phyloP scores from a whole-genome alignment of 352 stramenopile species.

The Achlya hypogyna region DNA sequence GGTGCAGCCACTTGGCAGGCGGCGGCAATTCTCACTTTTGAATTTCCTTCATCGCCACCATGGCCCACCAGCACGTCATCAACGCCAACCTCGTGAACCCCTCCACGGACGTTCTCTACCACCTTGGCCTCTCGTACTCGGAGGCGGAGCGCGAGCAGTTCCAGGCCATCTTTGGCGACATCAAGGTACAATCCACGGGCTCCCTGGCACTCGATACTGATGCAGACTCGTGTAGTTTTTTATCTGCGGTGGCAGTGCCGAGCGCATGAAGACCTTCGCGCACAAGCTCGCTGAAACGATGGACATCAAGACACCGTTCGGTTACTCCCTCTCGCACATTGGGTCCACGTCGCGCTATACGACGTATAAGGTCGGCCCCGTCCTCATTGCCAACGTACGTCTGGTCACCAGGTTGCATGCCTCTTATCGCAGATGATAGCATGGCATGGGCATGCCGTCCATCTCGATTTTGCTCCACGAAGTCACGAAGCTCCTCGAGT shows the following conservation, averaged over 20 bases:
- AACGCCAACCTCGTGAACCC: conserved; percentile 57
- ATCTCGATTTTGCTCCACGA: conserved; percentile 75
- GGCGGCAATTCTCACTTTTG: not conserved
- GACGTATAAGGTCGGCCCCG: conserved; percentile 70
- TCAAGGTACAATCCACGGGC: not conserved
- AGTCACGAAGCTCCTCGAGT: conserved; percentile 74
- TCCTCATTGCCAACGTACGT: conserved; percentile 53
- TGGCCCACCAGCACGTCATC: conserved; percentile 32
- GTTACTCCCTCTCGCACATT: conserved; percentile 50
- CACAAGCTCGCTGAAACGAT: conserved; percentile 44
- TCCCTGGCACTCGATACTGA: no score
- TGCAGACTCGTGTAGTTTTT: conserved; percentile 58
- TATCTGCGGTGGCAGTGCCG: conserved; percentile 53
- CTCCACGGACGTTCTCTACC: conserved; percentile 60
- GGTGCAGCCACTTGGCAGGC: not conserved
- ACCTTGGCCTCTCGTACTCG: conserved; percentile 59
- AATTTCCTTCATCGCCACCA: not conserved
- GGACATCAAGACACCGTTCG: conserved; percentile 45
- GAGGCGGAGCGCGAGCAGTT: conserved; percentile 37
- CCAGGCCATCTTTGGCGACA: conserved; percentile 44
- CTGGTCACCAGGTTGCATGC: not conserved
- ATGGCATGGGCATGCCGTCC: conserved; percentile 77
- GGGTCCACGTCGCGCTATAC: conserved; percentile 64
- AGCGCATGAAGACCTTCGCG: conserved; percentile 70
- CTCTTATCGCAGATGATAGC: conserved; percentile 1